phyloP scores from a whole-genome alignment of 176 grass and related monocot genomes.

The Triticum turgidum region DNA sequence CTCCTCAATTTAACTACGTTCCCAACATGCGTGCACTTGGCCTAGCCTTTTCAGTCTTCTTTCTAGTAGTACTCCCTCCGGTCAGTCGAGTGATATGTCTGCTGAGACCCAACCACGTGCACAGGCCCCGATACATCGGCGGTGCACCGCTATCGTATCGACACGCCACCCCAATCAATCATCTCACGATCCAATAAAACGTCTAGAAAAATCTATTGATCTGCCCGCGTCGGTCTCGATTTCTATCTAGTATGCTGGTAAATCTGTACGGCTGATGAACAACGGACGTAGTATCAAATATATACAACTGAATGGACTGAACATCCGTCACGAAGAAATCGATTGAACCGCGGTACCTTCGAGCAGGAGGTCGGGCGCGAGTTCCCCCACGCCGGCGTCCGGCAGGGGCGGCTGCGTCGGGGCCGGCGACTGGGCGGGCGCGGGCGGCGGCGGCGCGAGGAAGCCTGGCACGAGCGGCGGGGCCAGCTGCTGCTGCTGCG shows the following conservation, averaged over 20 bases:
- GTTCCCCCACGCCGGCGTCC: conserved; percentile 21
- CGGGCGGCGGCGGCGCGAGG: conserved; percentile 14
- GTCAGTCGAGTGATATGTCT: background rate
- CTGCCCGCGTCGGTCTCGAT: background rate
- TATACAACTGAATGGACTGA: background rate
- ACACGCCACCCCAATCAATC: conserved; percentile 24
- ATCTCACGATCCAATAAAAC: conserved; percentile 16
- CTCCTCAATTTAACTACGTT: background rate
- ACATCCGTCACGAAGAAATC: background rate
- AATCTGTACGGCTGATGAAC: background rate
- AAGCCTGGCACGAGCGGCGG: conserved; percentile 8
- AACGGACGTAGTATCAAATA: too few relatives aligned
- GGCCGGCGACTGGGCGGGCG: background rate
- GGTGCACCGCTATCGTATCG: conserved; percentile 3
- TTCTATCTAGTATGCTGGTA: background rate
- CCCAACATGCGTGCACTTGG: background rate
- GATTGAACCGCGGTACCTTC: conserved; percentile 14
- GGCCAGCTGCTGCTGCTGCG: background rate
- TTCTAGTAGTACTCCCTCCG: background rate
- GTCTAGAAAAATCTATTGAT: background rate
- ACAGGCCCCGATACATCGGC: conserved; percentile 5
- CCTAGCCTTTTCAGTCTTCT: background rate
- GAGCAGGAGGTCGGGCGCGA: background rate
- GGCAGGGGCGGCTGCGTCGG: conserved; percentile 21
- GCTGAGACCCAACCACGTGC: conserved; percentile 28